Percentiles rank a stretch among this genome's conserved stretches.
Evolutionary conservation across 306 rosid genomes (phyloP).

Genomic region (Lablab purpureus): DNA sequence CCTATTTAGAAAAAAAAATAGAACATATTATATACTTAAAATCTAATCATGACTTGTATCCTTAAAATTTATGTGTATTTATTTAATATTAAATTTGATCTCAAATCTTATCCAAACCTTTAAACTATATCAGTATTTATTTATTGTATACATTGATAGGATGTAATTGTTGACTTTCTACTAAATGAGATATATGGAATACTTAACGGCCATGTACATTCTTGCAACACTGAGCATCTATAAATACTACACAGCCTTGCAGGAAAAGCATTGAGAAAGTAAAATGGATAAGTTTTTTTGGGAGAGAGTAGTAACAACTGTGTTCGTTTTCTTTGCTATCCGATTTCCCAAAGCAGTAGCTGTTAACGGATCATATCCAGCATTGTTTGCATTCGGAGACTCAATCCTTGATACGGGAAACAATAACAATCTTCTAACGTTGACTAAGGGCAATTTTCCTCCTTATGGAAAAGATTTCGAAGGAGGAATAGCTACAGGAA

Average conservation of each 20-base stretch:
- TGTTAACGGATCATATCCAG: constrained; percentile 48
- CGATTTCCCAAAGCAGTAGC: neutral
- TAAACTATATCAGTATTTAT: neutral
- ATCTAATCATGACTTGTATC: neutral
- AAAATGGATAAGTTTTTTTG: constrained; percentile 6
- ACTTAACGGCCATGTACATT: neutral
- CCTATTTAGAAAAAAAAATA: neutral
- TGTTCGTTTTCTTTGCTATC: neutral
- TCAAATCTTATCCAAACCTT: neutral
- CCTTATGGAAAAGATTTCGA: constrained; percentile 71
- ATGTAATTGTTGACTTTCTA: neutral
- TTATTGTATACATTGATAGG: neutral
- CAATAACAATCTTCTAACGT: constrained; percentile 61
- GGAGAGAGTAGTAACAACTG: neutral
- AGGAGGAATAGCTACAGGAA: constrained; percentile 60
- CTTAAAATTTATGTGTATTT: neutral
- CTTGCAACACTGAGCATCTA: neutral
- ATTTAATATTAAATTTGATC: neutral
- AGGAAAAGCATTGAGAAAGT: neutral
- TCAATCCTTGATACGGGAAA: constrained; percentile 88
- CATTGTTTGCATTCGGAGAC: constrained; percentile 74
- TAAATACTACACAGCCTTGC: neutral
- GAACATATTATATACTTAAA: too few relatives aligned
- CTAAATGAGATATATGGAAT: neutral
- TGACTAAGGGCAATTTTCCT: constrained; percentile 56